Evolutionary conservation across 352 stramenopile species (phyloP), one percentile per base, ranked within the genome.

Genomic region (Plasmopara muralis): DNA sequence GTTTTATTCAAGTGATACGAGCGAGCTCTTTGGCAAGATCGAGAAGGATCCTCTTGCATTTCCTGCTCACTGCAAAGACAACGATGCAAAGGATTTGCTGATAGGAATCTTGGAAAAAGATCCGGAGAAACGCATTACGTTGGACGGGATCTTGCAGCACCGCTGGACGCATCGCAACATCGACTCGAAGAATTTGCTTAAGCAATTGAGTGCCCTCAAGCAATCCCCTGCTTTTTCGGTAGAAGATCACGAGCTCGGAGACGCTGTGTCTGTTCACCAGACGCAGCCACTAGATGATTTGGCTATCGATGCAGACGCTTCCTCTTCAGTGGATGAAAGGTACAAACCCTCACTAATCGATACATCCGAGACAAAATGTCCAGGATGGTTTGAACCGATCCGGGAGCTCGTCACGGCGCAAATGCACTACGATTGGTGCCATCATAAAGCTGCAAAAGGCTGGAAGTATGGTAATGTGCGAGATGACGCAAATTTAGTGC

Each of bases 1-100:
- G 0, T 97, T 94, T 60, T 91, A 92, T 60, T 85, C 94, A 20
- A 69, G 51, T 16, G 90, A 96, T 56, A 85, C 93, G 8, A 66
- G 78, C 6, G 62, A 78, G 34, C 62, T 97, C 7, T 97, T 97
- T 64, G 86, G 95, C 18, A 92, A 95, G 43, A 96, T 96, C 45
- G 75, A 93, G 40, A 62, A 57, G 0, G 77, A 85, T 18, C 55
- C 67, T 0, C 25, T 89, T 3, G 56, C 66, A 6, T 89, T 87
- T 35, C 75, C 78, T 8, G 9, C 64, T 0, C 64, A 18, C 2
- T 83, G 70, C 31, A 54, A 65, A 29, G 72, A 83, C 33, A 65
- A 70, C 1, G 71, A 84, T n/a, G 50, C 81, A 0, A 83, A 79
- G 31, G 76, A 94, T 42, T 60, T 96, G 43, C 60, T 96, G 7